Conservation (phyloP, 306 rosid species). For the Clitoria ternatea region DNA sequence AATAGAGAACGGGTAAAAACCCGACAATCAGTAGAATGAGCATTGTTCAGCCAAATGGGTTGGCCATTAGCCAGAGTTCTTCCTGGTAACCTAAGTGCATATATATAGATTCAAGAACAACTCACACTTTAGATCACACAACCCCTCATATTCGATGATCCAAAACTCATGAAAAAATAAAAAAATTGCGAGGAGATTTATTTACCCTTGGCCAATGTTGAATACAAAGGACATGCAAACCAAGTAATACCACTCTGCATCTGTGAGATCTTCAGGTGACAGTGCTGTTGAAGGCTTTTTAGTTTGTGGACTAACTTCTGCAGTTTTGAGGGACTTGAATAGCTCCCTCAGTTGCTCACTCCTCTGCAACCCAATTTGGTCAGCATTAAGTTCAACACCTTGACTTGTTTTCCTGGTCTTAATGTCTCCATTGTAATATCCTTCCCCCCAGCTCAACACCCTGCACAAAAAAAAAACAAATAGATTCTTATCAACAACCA, state of each 20-base stretch:
- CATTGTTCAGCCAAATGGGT: conserved; percentile 69
- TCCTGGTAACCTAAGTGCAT: conserved; percentile 64
- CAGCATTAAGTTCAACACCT: conserved; percentile 57
- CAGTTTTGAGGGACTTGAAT: conserved; percentile 53
- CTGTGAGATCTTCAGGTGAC: conserved; percentile 84
- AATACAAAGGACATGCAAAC: conserved; percentile 88
- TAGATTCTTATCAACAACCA: neutral
- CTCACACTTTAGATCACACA: neutral
- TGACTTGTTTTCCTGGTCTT: conserved; percentile 84
- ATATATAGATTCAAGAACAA: conserved; percentile 4
- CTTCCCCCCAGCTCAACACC: conserved; percentile 77
- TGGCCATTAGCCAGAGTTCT: conserved; percentile 52
- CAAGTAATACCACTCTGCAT: conserved; percentile 90
- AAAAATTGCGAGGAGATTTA: conserved; percentile 1
- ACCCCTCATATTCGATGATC: neutral
- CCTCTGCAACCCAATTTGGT: conserved; percentile 68
- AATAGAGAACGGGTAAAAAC: conserved; percentile 65
- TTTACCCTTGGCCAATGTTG: conserved; percentile 82
- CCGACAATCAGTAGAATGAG: conserved; percentile 55
- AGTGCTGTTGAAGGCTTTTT: conserved; percentile 76
- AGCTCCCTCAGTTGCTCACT: conserved; percentile 72
- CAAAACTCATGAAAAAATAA: neutral
- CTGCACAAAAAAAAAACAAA: conserved; percentile 27
- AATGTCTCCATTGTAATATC: conserved; percentile 88
- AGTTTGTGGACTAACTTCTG: conserved; percentile 53